Evolutionary conservation across 2,329 filamentous ascomycete genomes (phyloP).

Genomic region (Coniella vitis): DNA sequence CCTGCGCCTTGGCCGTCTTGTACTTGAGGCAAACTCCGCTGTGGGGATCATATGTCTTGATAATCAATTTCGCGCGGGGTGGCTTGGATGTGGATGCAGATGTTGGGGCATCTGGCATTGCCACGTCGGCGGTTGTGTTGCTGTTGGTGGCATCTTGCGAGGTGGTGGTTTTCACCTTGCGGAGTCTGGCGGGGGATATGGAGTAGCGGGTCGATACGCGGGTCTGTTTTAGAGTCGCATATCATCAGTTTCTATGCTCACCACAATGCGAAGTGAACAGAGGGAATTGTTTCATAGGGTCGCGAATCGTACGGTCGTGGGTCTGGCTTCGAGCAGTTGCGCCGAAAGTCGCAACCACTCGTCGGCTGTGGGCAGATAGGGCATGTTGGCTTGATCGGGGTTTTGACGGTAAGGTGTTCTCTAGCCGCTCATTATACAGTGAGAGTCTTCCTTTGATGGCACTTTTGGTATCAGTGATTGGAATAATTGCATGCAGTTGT

Average conservation of each 20-base stretch:
- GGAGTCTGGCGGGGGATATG: conserved; percentile 43
- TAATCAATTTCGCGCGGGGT: conserved; percentile 62
- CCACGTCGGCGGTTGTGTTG: conserved; percentile 21
- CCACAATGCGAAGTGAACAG: no score
- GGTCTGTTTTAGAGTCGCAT: conserved; percentile 47
- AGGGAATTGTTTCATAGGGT: no score
- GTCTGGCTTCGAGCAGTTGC: conserved; percentile 78
- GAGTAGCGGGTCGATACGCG: conserved; percentile 90
- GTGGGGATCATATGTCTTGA: conserved; percentile 84
- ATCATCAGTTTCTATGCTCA: no score
- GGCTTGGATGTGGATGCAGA: conserved; percentile 30
- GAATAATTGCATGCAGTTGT: no score
- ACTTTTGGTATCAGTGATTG: no score
- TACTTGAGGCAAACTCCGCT: conserved; percentile 85
- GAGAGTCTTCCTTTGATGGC: no score
- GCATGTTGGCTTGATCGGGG: conserved; percentile 48
- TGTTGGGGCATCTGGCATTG: conserved; percentile 19
- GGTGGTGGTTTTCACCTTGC: conserved; percentile 22
- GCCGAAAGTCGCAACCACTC: conserved; percentile 88
- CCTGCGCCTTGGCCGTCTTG: conserved; percentile 80
- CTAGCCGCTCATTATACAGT: no score
- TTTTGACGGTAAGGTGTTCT: no score
- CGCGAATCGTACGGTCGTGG: conserved; percentile 59
- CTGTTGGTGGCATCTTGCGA: conserved; percentile 17
- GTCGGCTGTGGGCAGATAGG: conserved; percentile 72